A percentile compares a stretch with the other conserved stretches of the same genome.
These are phyloP conservation scores for Babesia gibsoni DNA, from an alignment of 169 alveolate genomes.

Conservation along the genomic window DNA sequence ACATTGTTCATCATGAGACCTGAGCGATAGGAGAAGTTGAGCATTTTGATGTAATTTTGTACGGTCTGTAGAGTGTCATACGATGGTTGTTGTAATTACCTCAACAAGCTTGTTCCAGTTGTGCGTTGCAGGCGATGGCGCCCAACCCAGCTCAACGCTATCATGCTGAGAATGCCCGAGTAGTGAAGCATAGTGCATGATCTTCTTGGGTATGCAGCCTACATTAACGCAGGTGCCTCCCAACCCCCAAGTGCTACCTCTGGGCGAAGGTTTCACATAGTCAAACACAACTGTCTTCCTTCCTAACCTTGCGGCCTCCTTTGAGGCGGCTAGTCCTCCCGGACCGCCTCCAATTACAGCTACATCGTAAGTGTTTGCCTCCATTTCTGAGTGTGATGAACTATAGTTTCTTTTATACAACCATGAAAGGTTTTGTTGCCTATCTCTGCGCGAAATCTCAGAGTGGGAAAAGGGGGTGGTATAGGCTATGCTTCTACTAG, in stretches of 20 bases:
- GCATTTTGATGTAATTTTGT: constrained; percentile 86
- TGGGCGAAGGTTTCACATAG: constrained; percentile 93
- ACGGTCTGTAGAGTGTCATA: constrained; percentile 55
- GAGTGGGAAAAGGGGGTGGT: neutral
- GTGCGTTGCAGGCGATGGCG: neutral
- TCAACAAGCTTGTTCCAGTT: constrained; percentile 83
- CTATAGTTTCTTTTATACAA: neutral
- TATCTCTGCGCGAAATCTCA: neutral
- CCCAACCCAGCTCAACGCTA: constrained; percentile 30
- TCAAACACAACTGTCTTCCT: constrained; percentile 92
- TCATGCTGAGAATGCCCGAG: constrained; percentile 72
- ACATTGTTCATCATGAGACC: constrained; percentile 82
- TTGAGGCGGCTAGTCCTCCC: constrained; percentile 93
- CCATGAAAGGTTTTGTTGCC: neutral
- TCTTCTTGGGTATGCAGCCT: constrained; percentile 98
- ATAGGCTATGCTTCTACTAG: neutral
- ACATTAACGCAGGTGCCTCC: constrained; percentile 99
- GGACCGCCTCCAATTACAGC: constrained; percentile 91
- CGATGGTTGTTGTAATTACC: neutral
- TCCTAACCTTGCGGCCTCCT: constrained; percentile 91
- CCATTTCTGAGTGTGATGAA: constrained; percentile 13
- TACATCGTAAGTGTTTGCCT: constrained; percentile 64
- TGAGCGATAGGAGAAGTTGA: constrained; percentile 90
- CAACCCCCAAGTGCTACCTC: constrained; percentile 93
- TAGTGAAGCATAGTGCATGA: constrained; percentile 94